Conservation (phyloP, 352 stramenopile species). For the Phytophthora capsici region DNA sequence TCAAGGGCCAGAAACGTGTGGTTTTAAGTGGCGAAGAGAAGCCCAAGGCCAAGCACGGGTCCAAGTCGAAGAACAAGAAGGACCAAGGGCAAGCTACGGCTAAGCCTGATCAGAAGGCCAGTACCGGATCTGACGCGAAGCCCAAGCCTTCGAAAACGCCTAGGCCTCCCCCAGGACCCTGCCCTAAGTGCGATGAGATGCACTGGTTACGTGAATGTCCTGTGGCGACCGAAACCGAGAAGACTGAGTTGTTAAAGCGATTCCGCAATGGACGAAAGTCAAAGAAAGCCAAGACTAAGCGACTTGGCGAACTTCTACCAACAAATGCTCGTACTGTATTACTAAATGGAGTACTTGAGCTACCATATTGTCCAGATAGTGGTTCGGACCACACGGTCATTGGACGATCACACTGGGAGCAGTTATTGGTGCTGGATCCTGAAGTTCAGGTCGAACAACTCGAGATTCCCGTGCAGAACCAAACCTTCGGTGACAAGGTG, state of each 20-base stretch:
- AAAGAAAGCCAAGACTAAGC: neutral
- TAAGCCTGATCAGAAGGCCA: neutral
- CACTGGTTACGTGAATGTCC: slow-evolving; percentile 15
- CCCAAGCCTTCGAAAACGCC: too few relatives aligned
- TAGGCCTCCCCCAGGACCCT: slow-evolving; percentile 4
- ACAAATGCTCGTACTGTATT: neutral
- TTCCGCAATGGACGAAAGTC: neutral
- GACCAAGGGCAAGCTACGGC: neutral
- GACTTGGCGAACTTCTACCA: slow-evolving; percentile 2
- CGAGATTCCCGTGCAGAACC: neutral
- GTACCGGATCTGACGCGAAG: too few relatives aligned
- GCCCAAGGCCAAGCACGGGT: neutral
- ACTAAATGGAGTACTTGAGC: slow-evolving; percentile 6
- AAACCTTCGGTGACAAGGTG: slow-evolving; percentile 1
- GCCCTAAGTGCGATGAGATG: slow-evolving; percentile 13
- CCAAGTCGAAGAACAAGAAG: too few relatives aligned
- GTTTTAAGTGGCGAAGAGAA: neutral
- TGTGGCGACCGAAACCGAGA: neutral
- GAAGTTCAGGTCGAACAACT: neutral
- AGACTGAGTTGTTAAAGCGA: neutral
- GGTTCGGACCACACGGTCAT: too few relatives aligned
- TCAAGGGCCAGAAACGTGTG: slow-evolving; percentile 6
- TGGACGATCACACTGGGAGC: slow-evolving; percentile 8
- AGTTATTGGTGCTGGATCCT: neutral
- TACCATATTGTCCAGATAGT: slow-evolving; percentile 22